Base-by-base conservation (phyloP, 2,329 filamentous ascomycete genomes). In the Grosmannia huntii region DNA sequence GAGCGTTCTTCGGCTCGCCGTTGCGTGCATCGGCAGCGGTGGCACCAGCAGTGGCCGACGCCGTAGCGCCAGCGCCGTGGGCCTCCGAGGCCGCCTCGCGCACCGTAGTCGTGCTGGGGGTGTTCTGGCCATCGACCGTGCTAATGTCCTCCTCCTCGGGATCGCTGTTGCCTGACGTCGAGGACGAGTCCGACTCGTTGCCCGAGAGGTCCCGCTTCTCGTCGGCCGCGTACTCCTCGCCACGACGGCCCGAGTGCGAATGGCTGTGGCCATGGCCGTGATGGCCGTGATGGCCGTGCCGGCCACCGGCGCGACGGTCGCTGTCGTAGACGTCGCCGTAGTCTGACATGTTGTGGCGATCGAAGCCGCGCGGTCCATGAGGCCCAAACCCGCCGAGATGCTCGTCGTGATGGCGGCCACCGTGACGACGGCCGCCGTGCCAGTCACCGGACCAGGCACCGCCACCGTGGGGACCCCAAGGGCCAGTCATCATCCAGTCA, bases 41-140 rank as follows among this genome's bases (percentile, higher is more conserved):
- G 10, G 21, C 11, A 25, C 21, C 46, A 23, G 10, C 23, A 25
- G 21, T 11, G 4, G 9, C 46, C 10, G 46, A 21, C 9, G 21
- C 21, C 12, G 21, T 12, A 25, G n/a, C 46, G 11, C 6, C 21
- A 4, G 21, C 46, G 11, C 21, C 23, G 21, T 4, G 10, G 4
- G 68, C 63, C 1, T 49, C 25, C n/a, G 38, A 23, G 11, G 21
- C 9, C 14, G 41, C 11, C 9, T 65, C 65, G 36, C 63, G 62
- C 46, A 9, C 21, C 16, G 48, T 50, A 63, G 66, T 58, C 55
- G 69, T 71, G 25, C 72, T 71, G 6, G 71, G 65, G 21, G 71
- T 63, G 23, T 68, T 67, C 65, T 68, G 72, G 31, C 68, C 67
- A 50, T 67, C 63, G 55, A 59, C 57, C 60, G 59, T 60, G 53